Conservation (phyloP, 2,329 filamentous ascomycete species). For the Thelonectria rubi region DNA sequence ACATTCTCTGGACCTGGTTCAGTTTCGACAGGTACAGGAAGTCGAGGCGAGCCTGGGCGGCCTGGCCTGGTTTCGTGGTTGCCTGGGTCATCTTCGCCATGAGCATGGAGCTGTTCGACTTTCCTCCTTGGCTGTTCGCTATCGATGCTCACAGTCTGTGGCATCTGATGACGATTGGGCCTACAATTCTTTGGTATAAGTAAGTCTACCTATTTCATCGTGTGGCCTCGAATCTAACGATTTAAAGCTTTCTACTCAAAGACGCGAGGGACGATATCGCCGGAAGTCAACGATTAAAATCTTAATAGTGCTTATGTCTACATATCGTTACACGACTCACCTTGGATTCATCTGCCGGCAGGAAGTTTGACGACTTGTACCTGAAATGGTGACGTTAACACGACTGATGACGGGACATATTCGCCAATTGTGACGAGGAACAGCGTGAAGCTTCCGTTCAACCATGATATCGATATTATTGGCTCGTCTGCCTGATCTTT, state of each 20-base stretch:
- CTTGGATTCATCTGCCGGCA: not conserved
- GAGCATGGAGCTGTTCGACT: slow-evolving; percentile 95
- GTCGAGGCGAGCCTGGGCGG: slow-evolving; percentile 79
- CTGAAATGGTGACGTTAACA: slow-evolving; percentile 11
- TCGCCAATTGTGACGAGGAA: not conserved
- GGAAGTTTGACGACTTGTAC: slow-evolving; percentile 1
- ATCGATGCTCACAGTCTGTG: slow-evolving; percentile 95
- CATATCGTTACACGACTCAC: not conserved
- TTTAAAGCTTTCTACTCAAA: slow-evolving; percentile 79
- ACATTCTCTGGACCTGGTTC: slow-evolving; percentile 87
- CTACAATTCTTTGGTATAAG: slow-evolving; percentile 94
- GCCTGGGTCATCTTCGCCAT: slow-evolving; percentile 92
- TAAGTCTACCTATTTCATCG: slow-evolving; percentile 61
- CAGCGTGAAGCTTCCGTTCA: not conserved
- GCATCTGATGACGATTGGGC: slow-evolving; percentile 92
- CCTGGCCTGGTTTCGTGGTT: slow-evolving; percentile 90
- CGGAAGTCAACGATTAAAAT: slow-evolving; percentile 73
- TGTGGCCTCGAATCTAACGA: slow-evolving; percentile 35
- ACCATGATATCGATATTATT: not conserved
- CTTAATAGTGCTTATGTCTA: slow-evolving; percentile 41
- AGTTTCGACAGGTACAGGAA: slow-evolving; percentile 77
- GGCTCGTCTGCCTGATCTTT: not conserved
- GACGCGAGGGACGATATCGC: slow-evolving; percentile 86
- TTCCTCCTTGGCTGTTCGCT: slow-evolving; percentile 82
- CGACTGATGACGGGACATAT: slow-evolving; percentile 1